Base-by-base conservation (phyloP, 345 rosid species). In the Odontarrhena argentea region DNA sequence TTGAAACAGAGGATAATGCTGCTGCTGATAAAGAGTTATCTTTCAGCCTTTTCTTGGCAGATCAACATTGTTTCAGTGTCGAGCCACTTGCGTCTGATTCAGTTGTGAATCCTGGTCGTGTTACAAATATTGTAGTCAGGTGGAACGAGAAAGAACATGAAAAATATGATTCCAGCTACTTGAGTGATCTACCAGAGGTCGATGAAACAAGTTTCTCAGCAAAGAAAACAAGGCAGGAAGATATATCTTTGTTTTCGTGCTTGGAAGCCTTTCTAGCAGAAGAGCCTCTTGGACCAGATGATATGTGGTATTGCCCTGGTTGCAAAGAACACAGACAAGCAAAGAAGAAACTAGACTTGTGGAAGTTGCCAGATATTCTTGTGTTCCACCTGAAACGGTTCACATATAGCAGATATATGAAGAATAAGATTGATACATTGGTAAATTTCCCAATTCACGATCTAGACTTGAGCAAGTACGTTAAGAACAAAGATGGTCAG, bases 321-420 rank as follows among this genome's bases (percentile, higher is more conserved):
- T 93, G 98, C 81, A 88, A 88, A 78, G 88, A 88, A 75, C 91
- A 90, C 58, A 88, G 94, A 55, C 94, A 86, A 77, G 97, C 97
- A 49, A 81, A 87, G 28, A 90, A 93, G 87, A 90, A 90, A 81
- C 86, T 93, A 14, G 97, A 90, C 71, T 69, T 93, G 75, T 90
- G 98, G 97, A 88, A 75, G 74, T 67, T 93, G 78, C 98, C 98
- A 3, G 97, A 93, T 41, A 79, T 93, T 73, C 86, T 93, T 57
- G 96, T 93, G 59, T 78, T 93, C 67, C 97, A 90, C 77, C 75
- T 93, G 71, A 90, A 93, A 79, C 83, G 98, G 45, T 93, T 93
- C 84, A 83, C 97, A 4, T 88, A 82, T 67, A 87, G 83, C 83
- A 83, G 92, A 83, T 84, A 78, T 68, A 32, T 86, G 54, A 93